Evolutionary conservation across 2,329 filamentous ascomycete species (phyloP).

Genomic region (Phyllosticta citrichinensis): DNA sequence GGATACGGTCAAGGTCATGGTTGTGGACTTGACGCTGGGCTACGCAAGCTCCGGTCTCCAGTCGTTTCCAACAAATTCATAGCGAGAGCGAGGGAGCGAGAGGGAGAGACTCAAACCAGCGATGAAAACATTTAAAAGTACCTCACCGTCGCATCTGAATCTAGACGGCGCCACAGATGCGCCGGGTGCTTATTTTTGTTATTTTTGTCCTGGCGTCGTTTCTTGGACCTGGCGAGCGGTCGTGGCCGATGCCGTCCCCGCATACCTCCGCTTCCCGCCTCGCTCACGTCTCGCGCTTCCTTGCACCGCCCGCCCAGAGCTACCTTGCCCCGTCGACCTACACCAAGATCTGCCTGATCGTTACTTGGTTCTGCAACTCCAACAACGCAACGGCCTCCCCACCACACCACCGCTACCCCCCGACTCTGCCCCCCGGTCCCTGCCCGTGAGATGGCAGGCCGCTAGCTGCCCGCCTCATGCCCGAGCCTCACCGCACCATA

Average conservation of each 20-base stretch:
- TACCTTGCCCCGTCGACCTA: not conserved
- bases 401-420: conserved; percentile 1
- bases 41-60: not conserved
- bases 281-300: not conserved
- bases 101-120: not conserved
- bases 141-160: not conserved
- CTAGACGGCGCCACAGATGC: not conserved
- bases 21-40: not conserved
- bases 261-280: not conserved
- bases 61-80: not conserved
- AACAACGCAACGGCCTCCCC: conserved; percentile 18
- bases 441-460: conserved; percentile 9
- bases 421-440: conserved; percentile 1
- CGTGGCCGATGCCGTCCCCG: not conserved
- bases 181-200: not conserved
- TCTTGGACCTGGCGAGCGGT: not conserved
- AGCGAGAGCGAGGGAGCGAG: not conserved
- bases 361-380: conserved; percentile 14
- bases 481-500: conserved; percentile 18
- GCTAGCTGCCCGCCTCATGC: conserved; percentile 10
- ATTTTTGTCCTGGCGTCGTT: not conserved
- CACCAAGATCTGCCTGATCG: not conserved
- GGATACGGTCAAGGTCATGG: not conserved
- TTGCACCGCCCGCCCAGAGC: not conserved
- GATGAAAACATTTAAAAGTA: not conserved